A percentile compares a stretch with the other conserved stretches of the same genome.
phyloP scores from a whole-genome alignment of 1,139 yeast species.

The Candida anutae region DNA sequence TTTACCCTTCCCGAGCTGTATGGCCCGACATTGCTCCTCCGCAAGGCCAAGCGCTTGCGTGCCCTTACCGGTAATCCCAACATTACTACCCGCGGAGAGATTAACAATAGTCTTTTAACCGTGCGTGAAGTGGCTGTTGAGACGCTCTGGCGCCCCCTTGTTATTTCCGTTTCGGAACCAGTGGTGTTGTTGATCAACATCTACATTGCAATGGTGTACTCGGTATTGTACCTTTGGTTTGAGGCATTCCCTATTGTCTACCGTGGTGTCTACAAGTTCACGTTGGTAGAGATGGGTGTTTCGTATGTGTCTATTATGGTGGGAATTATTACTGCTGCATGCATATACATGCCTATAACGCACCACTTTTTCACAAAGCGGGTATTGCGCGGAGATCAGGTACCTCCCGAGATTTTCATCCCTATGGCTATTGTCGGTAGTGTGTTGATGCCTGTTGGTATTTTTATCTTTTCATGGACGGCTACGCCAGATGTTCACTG shows the following conservation, averaged over 20 bases:
- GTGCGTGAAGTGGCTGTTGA: conserved; percentile 21
- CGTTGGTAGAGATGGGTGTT: conserved; percentile 42
- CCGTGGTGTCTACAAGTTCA: conserved; percentile 35
- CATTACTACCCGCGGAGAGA: conserved; percentile 22
- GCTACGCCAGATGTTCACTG: conserved; percentile 30
- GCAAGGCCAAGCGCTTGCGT: conserved; percentile 31
- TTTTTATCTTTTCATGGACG: conserved; percentile 48
- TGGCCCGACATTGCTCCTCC: conserved; percentile 23
- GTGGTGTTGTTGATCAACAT: conserved; percentile 39
- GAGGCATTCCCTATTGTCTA: conserved; percentile 58
- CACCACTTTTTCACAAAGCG: conserved; percentile 17
- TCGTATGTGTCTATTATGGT: conserved; percentile 37
- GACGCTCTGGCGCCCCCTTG: conserved; percentile 43
- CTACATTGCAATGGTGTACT: conserved; percentile 47
- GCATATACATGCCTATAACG: conserved; percentile 16
- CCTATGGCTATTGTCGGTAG: conserved; percentile 39
- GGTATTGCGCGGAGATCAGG: conserved; percentile 13
- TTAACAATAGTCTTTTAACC: conserved; percentile 15
- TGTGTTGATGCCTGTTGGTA: conserved; percentile 33
- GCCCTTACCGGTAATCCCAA: conserved; percentile 25
- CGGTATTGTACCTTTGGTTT: conserved; percentile 49
- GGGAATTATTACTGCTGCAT: conserved; percentile 29
- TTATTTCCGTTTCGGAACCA: conserved; percentile 36
- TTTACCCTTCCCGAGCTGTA: conserved; percentile 29
- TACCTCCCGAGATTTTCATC: conserved; percentile 34